Evolutionary conservation across 2,329 filamentous ascomycete genomes (phyloP).

Genomic region (Cercospora citrullina): DNA sequence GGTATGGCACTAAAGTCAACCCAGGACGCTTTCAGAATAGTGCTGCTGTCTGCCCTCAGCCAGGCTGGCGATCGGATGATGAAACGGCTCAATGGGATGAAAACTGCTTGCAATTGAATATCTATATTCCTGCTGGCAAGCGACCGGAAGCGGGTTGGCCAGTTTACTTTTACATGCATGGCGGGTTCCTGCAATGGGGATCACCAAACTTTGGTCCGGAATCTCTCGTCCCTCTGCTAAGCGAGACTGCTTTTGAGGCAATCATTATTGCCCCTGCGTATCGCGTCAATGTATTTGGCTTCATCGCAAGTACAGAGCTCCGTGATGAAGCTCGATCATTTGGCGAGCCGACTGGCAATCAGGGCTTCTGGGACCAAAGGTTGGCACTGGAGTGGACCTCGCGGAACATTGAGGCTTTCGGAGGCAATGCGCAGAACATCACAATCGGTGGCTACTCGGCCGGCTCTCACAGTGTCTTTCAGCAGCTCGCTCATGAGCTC

Average conservation of each 20-base stretch:
- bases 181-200: conserved; percentile 59
- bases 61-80: conserved; percentile 33
- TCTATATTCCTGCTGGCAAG: conserved; percentile 55
- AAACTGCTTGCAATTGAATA: conserved; percentile 57
- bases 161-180: conserved; percentile 59
- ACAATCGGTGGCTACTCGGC: conserved; percentile 59
- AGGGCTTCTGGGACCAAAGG: conserved; percentile 60
- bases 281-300: conserved; percentile 58
- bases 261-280: conserved; percentile 59
- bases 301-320: conserved; percentile 54
- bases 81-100: conserved; percentile 46
- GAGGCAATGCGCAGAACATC: conserved; percentile 52
- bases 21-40: conserved; percentile 50
- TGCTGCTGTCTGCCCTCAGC: conserved; percentile 54
- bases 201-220: conserved; percentile 47
- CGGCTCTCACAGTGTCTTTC: conserved; percentile 57
- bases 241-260: conserved; percentile 51
- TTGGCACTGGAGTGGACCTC: conserved; percentile 57
- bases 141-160: conserved; percentile 54
- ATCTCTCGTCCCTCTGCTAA: conserved; percentile 49
- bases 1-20: conserved; percentile 52
- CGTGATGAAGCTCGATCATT: conserved; percentile 43
- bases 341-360: conserved; percentile 49
- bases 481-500: conserved; percentile 59
- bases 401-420: conserved; percentile 52